Evolutionary conservation across 768 basidiomycete genomes (phyloP).

Genomic region (Mycena olivaceomarginata): DNA sequence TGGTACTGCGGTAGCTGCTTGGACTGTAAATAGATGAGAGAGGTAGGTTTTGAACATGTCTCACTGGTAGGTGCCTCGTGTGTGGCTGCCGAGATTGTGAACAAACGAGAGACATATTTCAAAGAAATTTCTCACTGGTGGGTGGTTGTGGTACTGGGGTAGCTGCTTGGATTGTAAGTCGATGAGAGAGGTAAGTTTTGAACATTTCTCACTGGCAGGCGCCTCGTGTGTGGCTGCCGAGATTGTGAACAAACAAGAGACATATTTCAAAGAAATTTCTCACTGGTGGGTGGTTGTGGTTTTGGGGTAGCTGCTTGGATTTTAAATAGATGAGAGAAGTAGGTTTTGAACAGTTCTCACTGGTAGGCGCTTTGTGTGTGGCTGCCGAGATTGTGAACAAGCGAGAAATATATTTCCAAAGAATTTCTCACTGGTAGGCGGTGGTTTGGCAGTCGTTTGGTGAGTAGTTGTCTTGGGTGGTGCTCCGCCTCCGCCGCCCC

Average conservation of each 20-base stretch:
- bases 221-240: conserved; percentile 4
- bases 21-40: conserved; percentile 3
- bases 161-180: conserved; percentile 3
- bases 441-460: conserved; percentile 6
- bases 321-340: not conserved
- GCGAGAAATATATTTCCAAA: conserved; percentile 1
- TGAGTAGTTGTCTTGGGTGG: conserved; percentile 8
- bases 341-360: not conserved
- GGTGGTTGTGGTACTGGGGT: conserved; percentile 3
- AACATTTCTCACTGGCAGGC: not conserved
- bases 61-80: conserved; percentile 6
- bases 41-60: conserved; percentile 2
- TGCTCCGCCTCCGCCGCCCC: conserved; percentile 3
- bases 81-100: conserved; percentile 3
- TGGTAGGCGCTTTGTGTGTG: conserved; percentile 6
- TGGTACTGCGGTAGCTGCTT: conserved; percentile 3
- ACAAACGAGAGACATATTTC: conserved; percentile 6
- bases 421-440: conserved; percentile 5
- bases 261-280: conserved; percentile 2
- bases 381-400: conserved; percentile 6
- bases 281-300: conserved; percentile 1
- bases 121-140: not conserved
- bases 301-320: not conserved
- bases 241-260: conserved; percentile 6
- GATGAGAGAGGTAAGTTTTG: conserved; percentile 7